Conservation (phyloP, 805 yeast species). For the Cyberlindnera maritima region DNA sequence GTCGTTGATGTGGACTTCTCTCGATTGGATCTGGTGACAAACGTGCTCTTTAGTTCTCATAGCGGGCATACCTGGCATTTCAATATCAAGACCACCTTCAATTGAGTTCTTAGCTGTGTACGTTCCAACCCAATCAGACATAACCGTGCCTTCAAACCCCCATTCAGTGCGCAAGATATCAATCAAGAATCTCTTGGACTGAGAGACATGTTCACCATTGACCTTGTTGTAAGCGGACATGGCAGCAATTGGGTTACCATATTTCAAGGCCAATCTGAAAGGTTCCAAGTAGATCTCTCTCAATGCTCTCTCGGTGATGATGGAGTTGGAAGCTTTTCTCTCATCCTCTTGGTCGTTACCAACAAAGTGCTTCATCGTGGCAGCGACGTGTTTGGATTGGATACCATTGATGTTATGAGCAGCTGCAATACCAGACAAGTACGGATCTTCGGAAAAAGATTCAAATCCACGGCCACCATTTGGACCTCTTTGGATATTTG, state of each 20-base stretch:
- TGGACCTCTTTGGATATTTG: constrained; percentile 56
- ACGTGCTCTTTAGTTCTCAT: constrained; percentile 40
- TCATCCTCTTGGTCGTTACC: constrained; percentile 63
- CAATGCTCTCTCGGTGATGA: constrained; percentile 56
- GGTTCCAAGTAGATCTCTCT: constrained; percentile 65
- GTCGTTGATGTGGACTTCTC: constrained; percentile 37
- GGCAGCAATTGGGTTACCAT: constrained; percentile 49
- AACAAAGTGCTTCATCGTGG: constrained; percentile 61
- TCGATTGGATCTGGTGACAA: constrained; percentile 40
- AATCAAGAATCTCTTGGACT: constrained; percentile 40
- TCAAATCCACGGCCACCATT: constrained; percentile 65
- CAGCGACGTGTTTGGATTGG: constrained; percentile 48
- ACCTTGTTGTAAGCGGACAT: constrained; percentile 66
- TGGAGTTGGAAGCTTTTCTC: constrained; percentile 45
- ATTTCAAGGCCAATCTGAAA: constrained; percentile 55
- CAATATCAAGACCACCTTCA: constrained; percentile 58
- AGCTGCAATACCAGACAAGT: constrained; percentile 46
- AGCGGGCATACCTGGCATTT: constrained; percentile 64
- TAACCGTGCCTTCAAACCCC: constrained; percentile 52
- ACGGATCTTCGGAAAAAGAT: constrained; percentile 61
- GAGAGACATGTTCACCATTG: constrained; percentile 58
- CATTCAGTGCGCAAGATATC: constrained; percentile 53
- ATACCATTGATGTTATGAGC: constrained; percentile 52
- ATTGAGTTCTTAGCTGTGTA: constrained; percentile 46
- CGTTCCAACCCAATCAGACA: constrained; percentile 67